Evolutionary conservation across 2,329 filamentous ascomycete genomes (phyloP).

Genomic region (Pseudogymnoascus pannorum): DNA sequence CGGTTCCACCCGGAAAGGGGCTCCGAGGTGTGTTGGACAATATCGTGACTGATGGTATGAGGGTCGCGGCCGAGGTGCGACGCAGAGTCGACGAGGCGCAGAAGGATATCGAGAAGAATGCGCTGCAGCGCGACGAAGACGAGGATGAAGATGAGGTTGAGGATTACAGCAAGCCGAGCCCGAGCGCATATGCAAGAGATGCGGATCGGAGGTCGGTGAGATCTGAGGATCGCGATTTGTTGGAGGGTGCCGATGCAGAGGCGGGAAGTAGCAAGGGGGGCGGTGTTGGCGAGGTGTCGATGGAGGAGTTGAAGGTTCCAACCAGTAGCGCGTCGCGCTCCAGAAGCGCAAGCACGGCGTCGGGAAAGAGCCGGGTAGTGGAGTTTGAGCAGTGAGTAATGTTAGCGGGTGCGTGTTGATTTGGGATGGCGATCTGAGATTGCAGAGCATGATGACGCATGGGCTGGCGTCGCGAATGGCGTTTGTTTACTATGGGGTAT

Average conservation of each 20-base stretch:
- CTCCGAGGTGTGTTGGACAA: slow-evolving; percentile 91
- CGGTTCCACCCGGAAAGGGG: slow-evolving; percentile 52
- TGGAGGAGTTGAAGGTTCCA: slow-evolving; percentile 16
- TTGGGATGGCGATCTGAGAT: slow-evolving; percentile 4
- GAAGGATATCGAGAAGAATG: slow-evolving; percentile 79
- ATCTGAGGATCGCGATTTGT: slow-evolving; percentile 60
- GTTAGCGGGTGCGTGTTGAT: slow-evolving; percentile 1
- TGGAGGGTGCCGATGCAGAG: slow-evolving; percentile 68
- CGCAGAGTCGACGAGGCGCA: slow-evolving; percentile 94
- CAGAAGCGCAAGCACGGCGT: slow-evolving; percentile 25
- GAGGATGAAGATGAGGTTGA: slow-evolving; percentile 66
- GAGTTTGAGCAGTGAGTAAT: slow-evolving; percentile 35
- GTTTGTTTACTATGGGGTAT: neutral
- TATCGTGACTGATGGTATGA: slow-evolving; percentile 95
- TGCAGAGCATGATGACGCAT: neutral
- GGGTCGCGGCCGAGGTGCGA: slow-evolving; percentile 85
- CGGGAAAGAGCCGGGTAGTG: slow-evolving; percentile 33
- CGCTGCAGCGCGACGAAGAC: slow-evolving; percentile 57
- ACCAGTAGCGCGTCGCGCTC: slow-evolving; percentile 23
- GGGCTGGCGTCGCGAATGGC: neutral
- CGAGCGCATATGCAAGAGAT: slow-evolving; percentile 47
- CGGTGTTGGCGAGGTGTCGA: slow-evolving; percentile 16
- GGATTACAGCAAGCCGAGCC: slow-evolving; percentile 41
- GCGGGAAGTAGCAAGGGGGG: slow-evolving; percentile 40
- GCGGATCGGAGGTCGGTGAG: slow-evolving; percentile 56